Base-by-base conservation (phyloP, 1,284 basidiomycete species). In the Irpex sp. region DNA sequence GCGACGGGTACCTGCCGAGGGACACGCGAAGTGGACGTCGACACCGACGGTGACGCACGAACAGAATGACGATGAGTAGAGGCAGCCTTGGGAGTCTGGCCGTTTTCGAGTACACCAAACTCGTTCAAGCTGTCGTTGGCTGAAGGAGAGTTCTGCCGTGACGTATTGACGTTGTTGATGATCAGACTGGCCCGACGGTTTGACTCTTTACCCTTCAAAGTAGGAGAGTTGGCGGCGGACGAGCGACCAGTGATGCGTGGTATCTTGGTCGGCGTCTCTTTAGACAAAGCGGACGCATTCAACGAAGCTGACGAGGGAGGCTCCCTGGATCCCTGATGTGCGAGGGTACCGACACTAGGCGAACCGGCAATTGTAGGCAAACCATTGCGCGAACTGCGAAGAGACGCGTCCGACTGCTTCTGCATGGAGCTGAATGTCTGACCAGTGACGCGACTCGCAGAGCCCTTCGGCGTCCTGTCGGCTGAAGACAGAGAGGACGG, bases 251-350 rank as follows among this genome's bases (percentile, higher is more conserved):
- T 89, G 64, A 97, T 95, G 49, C 95, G 90, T 58, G 96, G 96
- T 69, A 97, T 98, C 79, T 96, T 96, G 21, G 96, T 98, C 0
- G 96, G 94, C 0, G 91, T 92, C 73, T 93, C 91, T 75, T 92
- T 93, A 4, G 83, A 74, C 62, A 86, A 73, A n/a, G 79, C 77
- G 26, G 81, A 78, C 5, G 83, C 77, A 67, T 86, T 87, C 63
- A 81, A 69, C 21, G 84, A 72, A 34, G 83, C 79, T 17, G 81
- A 80, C 4, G 84, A 81, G 5, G 83, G 84, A 3, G 74, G 75
- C 49, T 89, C 89, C 68, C 82, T 88, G 19, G 73, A 71, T 55
- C 76, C 77, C 62, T 80, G 80, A 56, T 83, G 79, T 47, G 71
- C 66, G 26, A 77, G 79, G 34, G 84, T 85, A 59, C 86, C 88